These are phyloP conservation scores for Talaromyces ruber DNA, from an alignment of 495 filamentous ascomycete species.

Conservation along the genomic window DNA sequence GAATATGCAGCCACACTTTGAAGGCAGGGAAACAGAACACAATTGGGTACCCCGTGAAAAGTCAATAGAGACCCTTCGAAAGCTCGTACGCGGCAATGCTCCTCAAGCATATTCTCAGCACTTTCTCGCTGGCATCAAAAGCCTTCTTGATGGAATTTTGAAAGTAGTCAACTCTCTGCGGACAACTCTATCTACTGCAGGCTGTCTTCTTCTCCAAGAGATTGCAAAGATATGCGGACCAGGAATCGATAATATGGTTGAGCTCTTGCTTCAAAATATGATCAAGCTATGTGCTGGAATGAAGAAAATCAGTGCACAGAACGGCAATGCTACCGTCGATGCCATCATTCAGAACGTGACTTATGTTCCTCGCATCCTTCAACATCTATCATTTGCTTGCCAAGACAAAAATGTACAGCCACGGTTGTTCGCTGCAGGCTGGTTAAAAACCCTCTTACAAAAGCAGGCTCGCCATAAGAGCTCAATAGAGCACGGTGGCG, in stretches of 20 bases:
- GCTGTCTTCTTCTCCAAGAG: conserved; percentile 79
- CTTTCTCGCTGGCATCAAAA: conserved; percentile 62
- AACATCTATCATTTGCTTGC: conserved; percentile 69
- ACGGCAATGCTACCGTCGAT: conserved; percentile 68
- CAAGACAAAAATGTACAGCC: conserved; percentile 90
- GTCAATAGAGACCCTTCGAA: conserved; percentile 62
- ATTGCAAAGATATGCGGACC: conserved; percentile 67
- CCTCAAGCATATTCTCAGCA: conserved; percentile 62
- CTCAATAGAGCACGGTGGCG: conserved; percentile 74
- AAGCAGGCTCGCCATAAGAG: conserved; percentile 72
- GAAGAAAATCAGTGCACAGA: conserved; percentile 81
- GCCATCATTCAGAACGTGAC: conserved; percentile 67
- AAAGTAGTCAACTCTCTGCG: conserved; percentile 80
- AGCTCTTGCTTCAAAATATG: conserved; percentile 80
- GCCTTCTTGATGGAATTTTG: conserved; percentile 77
- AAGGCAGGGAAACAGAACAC: conserved; percentile 80
- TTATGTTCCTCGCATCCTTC: conserved; percentile 69
- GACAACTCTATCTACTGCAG: conserved; percentile 81
- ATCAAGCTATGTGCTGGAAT: conserved; percentile 80
- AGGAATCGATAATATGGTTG: conserved; percentile 79
- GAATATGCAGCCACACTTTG: conserved; percentile 72
- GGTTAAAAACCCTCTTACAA: conserved; percentile 73
- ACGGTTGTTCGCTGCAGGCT: conserved; percentile 67
- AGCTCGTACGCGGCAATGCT: conserved; percentile 76
- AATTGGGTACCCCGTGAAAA: conserved; percentile 88